Evolutionary conservation across 1,284 basidiomycete species (phyloP).

Genomic region (Cystobasidium slooffiae): DNA sequence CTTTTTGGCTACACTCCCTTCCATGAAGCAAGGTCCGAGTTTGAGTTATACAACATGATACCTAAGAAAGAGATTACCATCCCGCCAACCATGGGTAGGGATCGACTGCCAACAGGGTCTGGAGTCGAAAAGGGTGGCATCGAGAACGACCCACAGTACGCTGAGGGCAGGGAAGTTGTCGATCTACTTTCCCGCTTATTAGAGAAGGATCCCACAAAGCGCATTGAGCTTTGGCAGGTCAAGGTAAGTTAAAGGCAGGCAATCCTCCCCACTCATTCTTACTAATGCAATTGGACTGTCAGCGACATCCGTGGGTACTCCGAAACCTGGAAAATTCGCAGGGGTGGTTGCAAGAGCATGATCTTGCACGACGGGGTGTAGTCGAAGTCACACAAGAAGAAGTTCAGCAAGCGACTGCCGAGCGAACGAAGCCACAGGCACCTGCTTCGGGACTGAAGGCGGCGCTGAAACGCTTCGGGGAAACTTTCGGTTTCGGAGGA

Average conservation of each 20-base stretch:
- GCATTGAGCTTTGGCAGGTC: constrained; percentile 81
- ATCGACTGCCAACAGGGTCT: constrained; percentile 68
- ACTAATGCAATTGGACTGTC: neutral
- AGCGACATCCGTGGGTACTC: constrained; percentile 72
- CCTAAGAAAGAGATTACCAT: constrained; percentile 77
- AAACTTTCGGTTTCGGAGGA: constrained; percentile 33
- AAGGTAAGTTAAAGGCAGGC: constrained; percentile 65
- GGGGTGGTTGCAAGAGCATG: constrained; percentile 79
- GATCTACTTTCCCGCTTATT: constrained; percentile 75
- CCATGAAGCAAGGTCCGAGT: constrained; percentile 69
- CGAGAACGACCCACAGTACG: constrained; percentile 56
- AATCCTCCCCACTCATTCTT: neutral
- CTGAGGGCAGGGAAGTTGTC: constrained; percentile 68
- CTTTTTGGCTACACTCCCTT: constrained; percentile 84
- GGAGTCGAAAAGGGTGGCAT: constrained; percentile 55
- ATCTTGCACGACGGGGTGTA: constrained; percentile 65
- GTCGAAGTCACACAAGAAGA: constrained; percentile 79
- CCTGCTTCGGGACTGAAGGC: constrained; percentile 30
- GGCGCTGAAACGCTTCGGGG: constrained; percentile 41
- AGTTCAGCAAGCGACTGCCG: constrained; percentile 67
- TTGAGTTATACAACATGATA: constrained; percentile 80
- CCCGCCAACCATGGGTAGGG: constrained; percentile 74
- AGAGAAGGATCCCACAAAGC: constrained; percentile 76
- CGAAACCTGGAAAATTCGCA: constrained; percentile 71
- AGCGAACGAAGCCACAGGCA: constrained; percentile 22